Conservation (phyloP, 83 land plant species). For the Picea mariana region DNA sequence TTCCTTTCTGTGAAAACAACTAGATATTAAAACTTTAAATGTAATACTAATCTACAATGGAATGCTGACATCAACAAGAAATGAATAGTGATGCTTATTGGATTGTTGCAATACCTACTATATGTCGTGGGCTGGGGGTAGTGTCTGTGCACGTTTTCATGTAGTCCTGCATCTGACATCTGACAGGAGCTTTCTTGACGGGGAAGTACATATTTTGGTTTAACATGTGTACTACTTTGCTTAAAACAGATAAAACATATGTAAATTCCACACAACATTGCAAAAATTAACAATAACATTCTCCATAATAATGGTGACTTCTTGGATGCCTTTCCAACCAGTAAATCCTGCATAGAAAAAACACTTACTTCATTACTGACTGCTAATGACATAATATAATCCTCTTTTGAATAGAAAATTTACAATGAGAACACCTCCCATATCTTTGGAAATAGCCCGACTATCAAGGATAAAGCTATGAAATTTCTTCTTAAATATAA, state of each 20-base stretch:
- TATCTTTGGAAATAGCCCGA: neutral
- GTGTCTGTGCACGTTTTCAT: constrained; percentile 9
- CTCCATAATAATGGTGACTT: constrained; percentile 8
- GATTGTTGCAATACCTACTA: constrained; percentile 13
- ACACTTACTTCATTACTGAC: neutral
- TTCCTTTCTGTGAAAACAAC: constrained; percentile 8
- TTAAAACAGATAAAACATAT: constrained; percentile 11
- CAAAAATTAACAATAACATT: constrained; percentile 6
- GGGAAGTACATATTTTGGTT: constrained; percentile 12
- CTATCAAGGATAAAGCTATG: neutral
- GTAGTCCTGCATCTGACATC: neutral
- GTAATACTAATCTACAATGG: neutral
- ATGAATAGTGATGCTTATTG: neutral
- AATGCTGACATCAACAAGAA: neutral
- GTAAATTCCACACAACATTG: constrained; percentile 4
- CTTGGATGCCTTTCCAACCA: constrained; percentile 12
- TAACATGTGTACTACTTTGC: constrained; percentile 10
- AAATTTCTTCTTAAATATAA: neutral
- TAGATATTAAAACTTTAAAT: neutral
- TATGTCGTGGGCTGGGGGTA: constrained; percentile 14
- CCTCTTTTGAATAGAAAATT: neutral
- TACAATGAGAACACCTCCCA: neutral
- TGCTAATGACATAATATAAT: neutral
- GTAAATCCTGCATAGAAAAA: constrained; percentile 17
- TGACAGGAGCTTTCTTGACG: constrained; percentile 3